Evolutionary conservation across 202 grass and related monocot genomes (phyloP).

Genomic region (Tripidium arundinaceum): DNA sequence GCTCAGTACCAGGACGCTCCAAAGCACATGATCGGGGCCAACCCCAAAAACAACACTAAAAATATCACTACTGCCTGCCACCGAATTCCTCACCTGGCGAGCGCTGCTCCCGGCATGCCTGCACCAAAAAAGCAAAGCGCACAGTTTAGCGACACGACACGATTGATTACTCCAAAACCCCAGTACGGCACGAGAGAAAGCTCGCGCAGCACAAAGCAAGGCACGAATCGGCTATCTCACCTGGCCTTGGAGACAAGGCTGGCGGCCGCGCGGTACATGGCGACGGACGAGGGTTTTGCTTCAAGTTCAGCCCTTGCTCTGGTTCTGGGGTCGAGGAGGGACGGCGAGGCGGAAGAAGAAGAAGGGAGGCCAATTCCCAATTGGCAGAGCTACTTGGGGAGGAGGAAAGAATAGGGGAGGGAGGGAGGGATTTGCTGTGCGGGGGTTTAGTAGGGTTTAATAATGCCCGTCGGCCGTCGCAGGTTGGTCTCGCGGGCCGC

Average conservation of each 20-base stretch:
- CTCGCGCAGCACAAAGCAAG: neutral
- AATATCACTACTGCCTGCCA: neutral
- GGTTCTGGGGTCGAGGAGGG: neutral
- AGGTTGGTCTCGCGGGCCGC: neutral
- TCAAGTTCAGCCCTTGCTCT: neutral
- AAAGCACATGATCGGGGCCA: neutral
- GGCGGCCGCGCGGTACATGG: slow-evolving; percentile 50
- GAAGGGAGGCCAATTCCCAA: neutral
- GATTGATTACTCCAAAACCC: neutral
- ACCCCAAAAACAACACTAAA: neutral
- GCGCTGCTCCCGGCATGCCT: slow-evolving; percentile 44
- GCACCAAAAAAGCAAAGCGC: neutral
- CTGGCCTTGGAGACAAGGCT: slow-evolving; percentile 50
- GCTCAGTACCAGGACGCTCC: neutral
- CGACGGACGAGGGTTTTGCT: neutral
- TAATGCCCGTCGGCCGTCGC: neutral
- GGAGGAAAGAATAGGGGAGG: slow-evolving; percentile 18
- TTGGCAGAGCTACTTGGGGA: slow-evolving; percentile 10
- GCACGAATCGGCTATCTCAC: slow-evolving; percentile 14
- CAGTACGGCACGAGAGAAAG: neutral
- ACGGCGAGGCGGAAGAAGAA: slow-evolving; percentile 9
- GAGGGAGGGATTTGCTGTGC: neutral
- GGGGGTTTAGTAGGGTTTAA: slow-evolving; percentile 49
- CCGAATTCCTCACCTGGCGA: slow-evolving; percentile 40
- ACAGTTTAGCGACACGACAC: slow-evolving; percentile 17